Percentiles rank a stretch among this genome's conserved stretches.
phyloP scores from a whole-genome alignment of 2,329 filamentous ascomycete genomes.

The Apiospora pterosperma region DNA sequence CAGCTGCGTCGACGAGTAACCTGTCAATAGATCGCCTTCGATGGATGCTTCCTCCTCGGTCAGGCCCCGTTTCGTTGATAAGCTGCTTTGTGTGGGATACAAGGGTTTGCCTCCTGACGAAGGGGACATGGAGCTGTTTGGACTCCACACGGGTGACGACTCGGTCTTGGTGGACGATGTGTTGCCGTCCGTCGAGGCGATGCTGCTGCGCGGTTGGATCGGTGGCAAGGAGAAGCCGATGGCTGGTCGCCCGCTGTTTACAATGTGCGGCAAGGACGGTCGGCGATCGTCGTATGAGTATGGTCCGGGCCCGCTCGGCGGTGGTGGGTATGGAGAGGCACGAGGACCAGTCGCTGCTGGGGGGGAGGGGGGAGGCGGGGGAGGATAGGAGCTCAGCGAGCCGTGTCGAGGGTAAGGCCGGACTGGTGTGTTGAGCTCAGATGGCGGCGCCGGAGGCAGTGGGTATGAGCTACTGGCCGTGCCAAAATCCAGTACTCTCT shows the following conservation, averaged over 20 bases:
- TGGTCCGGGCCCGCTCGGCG: background rate
- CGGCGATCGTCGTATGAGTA: background rate
- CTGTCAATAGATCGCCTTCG: background rate
- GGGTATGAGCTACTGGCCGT: conserved; percentile 7
- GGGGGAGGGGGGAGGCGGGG: background rate
- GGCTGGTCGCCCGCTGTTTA: background rate
- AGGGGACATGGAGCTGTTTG: background rate
- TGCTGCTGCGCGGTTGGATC: background rate
- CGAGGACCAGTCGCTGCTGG: background rate
- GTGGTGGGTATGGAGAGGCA: background rate
- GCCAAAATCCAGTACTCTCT: conserved; percentile 2
- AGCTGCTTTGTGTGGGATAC: background rate
- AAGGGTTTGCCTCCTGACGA: background rate
- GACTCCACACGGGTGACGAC: conserved; percentile 1
- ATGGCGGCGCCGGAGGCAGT: conserved; percentile 2
- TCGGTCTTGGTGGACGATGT: background rate
- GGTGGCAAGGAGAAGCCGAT: background rate
- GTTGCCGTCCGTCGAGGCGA: background rate
- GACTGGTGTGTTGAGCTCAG: conserved; percentile 9
- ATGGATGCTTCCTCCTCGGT: background rate
- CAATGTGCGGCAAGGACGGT: conserved; percentile 10
- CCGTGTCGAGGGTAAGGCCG: background rate
- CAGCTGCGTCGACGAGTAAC: background rate
- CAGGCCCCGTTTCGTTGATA: background rate
- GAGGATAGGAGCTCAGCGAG: background rate